Conservation (phyloP, 2,329 filamentous ascomycete genomes). For the Pseudogymnoascus sp. region DNA sequence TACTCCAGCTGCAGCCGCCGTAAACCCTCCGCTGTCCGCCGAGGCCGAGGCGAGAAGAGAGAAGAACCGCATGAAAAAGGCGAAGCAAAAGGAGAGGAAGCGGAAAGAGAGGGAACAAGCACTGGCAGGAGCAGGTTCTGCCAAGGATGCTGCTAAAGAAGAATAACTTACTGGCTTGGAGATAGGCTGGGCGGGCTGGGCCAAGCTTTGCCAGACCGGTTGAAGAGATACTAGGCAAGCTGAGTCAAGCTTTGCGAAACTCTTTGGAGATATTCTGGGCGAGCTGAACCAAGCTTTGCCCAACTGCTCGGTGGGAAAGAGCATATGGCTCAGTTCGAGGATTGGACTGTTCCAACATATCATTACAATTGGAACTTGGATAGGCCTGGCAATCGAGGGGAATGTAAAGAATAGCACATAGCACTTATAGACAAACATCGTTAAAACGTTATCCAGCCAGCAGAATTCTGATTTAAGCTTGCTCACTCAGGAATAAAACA, state of each 20-base stretch:
- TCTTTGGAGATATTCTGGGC: background rate
- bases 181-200: background rate
- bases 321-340: background rate
- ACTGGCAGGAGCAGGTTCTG: background rate
- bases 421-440: background rate
- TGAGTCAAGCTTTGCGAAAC: background rate
- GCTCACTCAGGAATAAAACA: background rate
- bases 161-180: background rate
- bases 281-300: background rate
- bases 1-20: background rate
- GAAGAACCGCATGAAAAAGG: conserved; percentile 20
- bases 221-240: background rate
- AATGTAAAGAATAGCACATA: background rate
- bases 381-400: background rate
- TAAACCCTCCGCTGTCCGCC: background rate
- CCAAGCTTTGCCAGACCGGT: background rate
- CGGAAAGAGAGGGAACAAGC: conserved; percentile 22
- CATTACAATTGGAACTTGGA: background rate
- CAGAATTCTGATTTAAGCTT: background rate
- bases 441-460: background rate
- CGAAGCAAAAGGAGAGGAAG: conserved; percentile 30
- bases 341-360: background rate
- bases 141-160: background rate
- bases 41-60: conserved; percentile 4
- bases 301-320: background rate